A percentile compares a stretch with the other conserved stretches of the same genome.
Conservation (phyloP, 2,329 filamentous ascomycete species). For the Amphichorda felina region DNA sequence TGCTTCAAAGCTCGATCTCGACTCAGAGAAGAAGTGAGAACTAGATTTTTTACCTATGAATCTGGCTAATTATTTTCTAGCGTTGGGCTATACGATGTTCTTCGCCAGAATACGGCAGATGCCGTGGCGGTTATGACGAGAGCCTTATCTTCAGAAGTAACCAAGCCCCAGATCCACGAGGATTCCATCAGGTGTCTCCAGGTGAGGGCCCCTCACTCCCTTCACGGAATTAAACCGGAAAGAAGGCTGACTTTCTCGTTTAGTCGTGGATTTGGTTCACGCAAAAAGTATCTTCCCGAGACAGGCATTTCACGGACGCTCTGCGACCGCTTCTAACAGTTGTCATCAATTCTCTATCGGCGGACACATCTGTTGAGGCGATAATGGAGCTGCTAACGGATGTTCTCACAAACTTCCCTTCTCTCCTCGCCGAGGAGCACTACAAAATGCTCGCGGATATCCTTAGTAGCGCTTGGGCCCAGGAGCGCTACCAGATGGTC, state of each 20-base stretch:
- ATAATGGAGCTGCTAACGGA: slow-evolving; percentile 56
- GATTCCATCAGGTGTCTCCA: slow-evolving; percentile 51
- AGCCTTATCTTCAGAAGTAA: slow-evolving; percentile 18
- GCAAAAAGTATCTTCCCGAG: slow-evolving; percentile 48
- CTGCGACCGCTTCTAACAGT: slow-evolving; percentile 48
- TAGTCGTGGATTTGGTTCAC: slow-evolving; percentile 67
- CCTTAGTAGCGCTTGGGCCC: slow-evolving; percentile 48
- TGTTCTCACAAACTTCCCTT: slow-evolving; percentile 50
- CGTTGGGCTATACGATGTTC: slow-evolving; percentile 23
- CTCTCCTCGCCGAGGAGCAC: slow-evolving; percentile 48
- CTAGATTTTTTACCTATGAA: too few relatives aligned
- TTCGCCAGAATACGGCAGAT: slow-evolving; percentile 27
- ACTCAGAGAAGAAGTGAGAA: slow-evolving; percentile 29
- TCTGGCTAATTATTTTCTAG: slow-evolving; percentile 18
- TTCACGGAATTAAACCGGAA: background rate
- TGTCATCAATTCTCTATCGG: slow-evolving; percentile 47
- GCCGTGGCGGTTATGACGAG: slow-evolving; percentile 25
- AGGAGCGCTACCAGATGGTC: slow-evolving; percentile 40
- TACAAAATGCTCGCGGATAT: slow-evolving; percentile 45
- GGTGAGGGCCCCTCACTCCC: slow-evolving; percentile 23
- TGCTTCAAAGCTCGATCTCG: slow-evolving; percentile 47
- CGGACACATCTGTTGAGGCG: slow-evolving; percentile 44
- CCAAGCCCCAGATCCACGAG: slow-evolving; percentile 25
- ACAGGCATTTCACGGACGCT: slow-evolving; percentile 42
- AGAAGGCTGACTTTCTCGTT: background rate